Evolutionary conservation across 208 protist genomes (phyloP).

Genomic region (Polymyxa betae): DNA sequence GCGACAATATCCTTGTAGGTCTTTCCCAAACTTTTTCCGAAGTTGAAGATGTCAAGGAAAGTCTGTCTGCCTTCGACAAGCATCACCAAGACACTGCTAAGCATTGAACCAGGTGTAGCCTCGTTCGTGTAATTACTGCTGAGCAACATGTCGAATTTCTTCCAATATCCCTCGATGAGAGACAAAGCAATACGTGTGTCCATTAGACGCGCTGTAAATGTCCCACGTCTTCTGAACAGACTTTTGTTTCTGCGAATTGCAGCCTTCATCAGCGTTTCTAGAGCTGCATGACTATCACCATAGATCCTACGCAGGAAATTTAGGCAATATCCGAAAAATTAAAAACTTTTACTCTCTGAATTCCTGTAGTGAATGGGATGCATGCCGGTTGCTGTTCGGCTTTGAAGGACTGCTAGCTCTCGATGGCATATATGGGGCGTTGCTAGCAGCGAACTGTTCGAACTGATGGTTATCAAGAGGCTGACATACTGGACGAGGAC

Average conservation of each 20-base stretch:
- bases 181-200: not conserved
- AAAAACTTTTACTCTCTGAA: not conserved
- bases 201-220: conserved; percentile 9
- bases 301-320: not conserved
- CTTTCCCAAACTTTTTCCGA: not conserved
- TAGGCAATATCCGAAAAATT: not conserved
- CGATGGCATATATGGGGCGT: not conserved
- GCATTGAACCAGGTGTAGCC: conserved; percentile 20
- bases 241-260: not conserved
- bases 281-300: not conserved
- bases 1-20: not conserved
- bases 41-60: conserved; percentile 27
- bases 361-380: not conserved
- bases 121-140: conserved; percentile 18
- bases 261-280: not conserved
- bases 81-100: conserved; percentile 23
- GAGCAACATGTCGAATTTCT: conserved; percentile 19
- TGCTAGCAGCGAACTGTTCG: not conserved
- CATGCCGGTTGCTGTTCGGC: conserved; percentile 28
- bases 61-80: conserved; percentile 29
- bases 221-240: not conserved
- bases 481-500: not conserved
- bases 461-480: not conserved
- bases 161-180: not conserved
- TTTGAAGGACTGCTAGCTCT: conserved; percentile 7